These are phyloP conservation scores for Solanum boliviense DNA, from an alignment of 257 asterid species.

Conservation along the genomic window DNA sequence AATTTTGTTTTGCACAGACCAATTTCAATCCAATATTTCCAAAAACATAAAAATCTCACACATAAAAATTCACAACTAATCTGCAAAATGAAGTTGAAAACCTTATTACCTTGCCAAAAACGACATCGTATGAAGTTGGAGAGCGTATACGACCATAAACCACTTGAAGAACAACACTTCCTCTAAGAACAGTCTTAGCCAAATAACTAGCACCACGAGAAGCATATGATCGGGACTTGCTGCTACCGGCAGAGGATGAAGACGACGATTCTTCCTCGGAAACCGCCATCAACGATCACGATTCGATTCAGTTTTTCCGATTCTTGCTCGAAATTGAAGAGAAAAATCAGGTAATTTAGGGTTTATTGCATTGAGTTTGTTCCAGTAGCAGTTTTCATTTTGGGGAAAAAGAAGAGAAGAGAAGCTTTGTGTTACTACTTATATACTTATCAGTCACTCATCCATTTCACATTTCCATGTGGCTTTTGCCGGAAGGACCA, in stretches of 20 bases:
- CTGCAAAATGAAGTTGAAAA: neutral
- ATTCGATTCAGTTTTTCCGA: neutral
- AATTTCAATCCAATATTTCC: neutral
- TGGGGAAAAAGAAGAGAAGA: neutral
- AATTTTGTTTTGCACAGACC: neutral
- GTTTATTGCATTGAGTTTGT: neutral
- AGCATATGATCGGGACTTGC: conserved; percentile 30
- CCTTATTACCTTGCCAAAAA: conserved; percentile 29
- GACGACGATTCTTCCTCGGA: conserved; percentile 43
- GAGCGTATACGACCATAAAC: conserved; percentile 83
- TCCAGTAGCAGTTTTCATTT: neutral
- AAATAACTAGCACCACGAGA: conserved; percentile 38
- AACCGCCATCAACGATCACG: conserved; percentile 34
- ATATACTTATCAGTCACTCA: neutral
- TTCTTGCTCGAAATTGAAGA: neutral
- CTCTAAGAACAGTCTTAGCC: conserved; percentile 77
- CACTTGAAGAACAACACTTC: conserved; percentile 80
- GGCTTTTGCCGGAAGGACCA: neutral
- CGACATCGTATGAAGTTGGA: conserved; percentile 56
- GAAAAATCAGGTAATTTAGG: neutral
- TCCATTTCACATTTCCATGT: neutral
- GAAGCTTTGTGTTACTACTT: neutral
- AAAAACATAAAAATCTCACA: neutral
- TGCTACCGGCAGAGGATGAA: conserved; percentile 35
- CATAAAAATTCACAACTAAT: neutral